Evolutionary conservation across 148 eudicot genomes (phyloP).

Genomic region (Nepenthes gracilis): DNA sequence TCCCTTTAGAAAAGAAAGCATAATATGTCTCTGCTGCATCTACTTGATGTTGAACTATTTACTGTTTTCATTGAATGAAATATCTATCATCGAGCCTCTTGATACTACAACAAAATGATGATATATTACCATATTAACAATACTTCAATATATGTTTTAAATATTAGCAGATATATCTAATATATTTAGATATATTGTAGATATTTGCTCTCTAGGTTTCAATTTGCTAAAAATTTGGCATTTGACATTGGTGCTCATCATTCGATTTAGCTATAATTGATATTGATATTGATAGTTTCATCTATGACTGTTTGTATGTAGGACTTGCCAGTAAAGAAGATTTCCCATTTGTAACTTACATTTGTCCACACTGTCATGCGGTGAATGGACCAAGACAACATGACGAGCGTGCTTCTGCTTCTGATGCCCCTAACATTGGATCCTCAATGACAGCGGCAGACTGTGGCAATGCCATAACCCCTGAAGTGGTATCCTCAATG

Average conservation of each 20-base stretch:
- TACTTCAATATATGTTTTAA: no score
- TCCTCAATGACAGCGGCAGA: constrained; percentile 15
- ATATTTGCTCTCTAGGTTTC: neutral
- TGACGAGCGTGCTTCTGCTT: constrained; percentile 24
- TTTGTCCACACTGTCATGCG: constrained; percentile 90
- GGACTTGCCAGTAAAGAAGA: constrained; percentile 97
- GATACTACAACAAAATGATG: no score
- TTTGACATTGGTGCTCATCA: neutral
- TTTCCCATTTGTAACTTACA: constrained; percentile 66
- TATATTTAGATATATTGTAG: neutral
- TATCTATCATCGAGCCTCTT: no score
- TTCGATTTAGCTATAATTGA: no score
- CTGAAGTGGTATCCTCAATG: neutral
- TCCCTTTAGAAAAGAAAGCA: no score
- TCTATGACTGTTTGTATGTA: constrained; percentile 11
- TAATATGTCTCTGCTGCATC: no score
- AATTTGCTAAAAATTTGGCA: neutral
- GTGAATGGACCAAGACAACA: constrained; percentile 58
- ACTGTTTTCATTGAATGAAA: no score
- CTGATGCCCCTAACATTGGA: constrained; percentile 16
- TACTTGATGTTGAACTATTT: no score
- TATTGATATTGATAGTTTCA: neutral
- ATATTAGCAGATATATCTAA: no score
- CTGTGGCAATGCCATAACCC: constrained; percentile 6
- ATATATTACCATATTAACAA: no score